A percentile compares a stretch with the other conserved stretches of the same genome.
These are phyloP conservation scores for Hypoxylon subgilvum DNA, from an alignment of 495 filamentous ascomycete genomes.

Conservation along the genomic window DNA sequence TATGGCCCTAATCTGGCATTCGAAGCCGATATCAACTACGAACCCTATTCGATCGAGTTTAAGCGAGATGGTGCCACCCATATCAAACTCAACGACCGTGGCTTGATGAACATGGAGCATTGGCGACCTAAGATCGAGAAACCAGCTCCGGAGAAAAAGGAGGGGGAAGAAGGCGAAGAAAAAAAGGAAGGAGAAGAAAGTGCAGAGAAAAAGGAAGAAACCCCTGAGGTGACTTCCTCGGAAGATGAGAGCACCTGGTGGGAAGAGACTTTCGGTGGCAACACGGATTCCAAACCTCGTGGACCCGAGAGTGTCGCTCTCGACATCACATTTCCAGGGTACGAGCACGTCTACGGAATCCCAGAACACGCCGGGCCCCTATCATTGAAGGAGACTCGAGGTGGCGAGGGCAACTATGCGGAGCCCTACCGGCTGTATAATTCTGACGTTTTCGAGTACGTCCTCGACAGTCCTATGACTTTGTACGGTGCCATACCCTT, in stretches of 20 bases:
- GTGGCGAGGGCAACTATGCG: slow-evolving; percentile 80
- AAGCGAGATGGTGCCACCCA: slow-evolving; percentile 81
- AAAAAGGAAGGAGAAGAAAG: slow-evolving; percentile 53
- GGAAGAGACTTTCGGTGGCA: slow-evolving; percentile 94
- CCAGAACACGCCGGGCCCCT: slow-evolving; percentile 90
- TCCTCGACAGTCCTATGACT: slow-evolving; percentile 97
- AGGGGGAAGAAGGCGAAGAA: slow-evolving; percentile 52
- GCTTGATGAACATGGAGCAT: slow-evolving; percentile 89
- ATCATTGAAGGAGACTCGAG: slow-evolving; percentile 86
- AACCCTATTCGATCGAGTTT: slow-evolving; percentile 85
- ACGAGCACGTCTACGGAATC: slow-evolving; percentile 91
- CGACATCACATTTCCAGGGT: slow-evolving; percentile 90
- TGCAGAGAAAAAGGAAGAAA: slow-evolving; percentile 50
- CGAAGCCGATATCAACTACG: slow-evolving; percentile 79
- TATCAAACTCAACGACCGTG: slow-evolving; percentile 84
- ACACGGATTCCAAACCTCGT: slow-evolving; percentile 89
- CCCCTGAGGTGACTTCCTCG: slow-evolving; percentile 38
- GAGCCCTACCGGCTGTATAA: slow-evolving; percentile 98
- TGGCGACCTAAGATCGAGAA: slow-evolving; percentile 89
- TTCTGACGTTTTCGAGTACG: slow-evolving; percentile 95
- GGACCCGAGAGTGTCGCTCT: slow-evolving; percentile 87
- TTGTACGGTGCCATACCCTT: slow-evolving; percentile 93
- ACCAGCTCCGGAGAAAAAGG: slow-evolving; percentile 58
- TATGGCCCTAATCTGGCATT: slow-evolving; percentile 80
- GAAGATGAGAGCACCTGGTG: slow-evolving; percentile 92